Evolutionary conservation across 768 basidiomycete species (phyloP), one percentile per base, ranked within the genome.

Genomic region (Boletus subcaerulescens): DNA sequence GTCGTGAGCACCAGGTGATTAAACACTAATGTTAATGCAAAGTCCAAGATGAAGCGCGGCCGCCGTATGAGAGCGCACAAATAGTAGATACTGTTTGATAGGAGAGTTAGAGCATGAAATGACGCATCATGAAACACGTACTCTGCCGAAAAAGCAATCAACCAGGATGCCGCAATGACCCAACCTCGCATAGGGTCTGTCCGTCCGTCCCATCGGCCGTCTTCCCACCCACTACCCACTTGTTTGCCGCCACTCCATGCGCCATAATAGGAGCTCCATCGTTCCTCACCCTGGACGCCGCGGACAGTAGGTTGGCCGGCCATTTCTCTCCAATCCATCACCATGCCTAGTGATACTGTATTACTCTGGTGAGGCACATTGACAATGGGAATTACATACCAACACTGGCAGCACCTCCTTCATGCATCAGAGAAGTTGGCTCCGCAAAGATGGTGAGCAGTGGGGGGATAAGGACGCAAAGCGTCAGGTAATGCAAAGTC

Each of bases 301-400:
- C 80, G 81, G 20, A 89, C 83, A 0, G 93, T 94, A 4, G 90
- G 84, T 48, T 82, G 74, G 5, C 93, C 90, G 1, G 94, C 89
- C 84, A 99, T 87, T 71, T 98, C 91, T 44, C 93, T 80, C 97
- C 97, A 99, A 73, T 98, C 95, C 86, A 99, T 93, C 36, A 98
- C 76, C 87, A 93, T 91, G 4, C 87, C 89, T 87, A 57, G 52
- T 49, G 44, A 50, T 31, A 44, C 56, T 48, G 51, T 47, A 18
- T 54, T 18, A 48, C 44, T 18, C 36, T 50, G 38, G 18, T 41
- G 26, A 38, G n/a, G 32, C 32, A 35, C 15, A 29, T 31, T 26
- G 38, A 22, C 8, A 15, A 46, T 18, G 13, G 14, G 38, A 33
- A 59, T 48, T 54, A 70, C 85, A 56, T 65, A 88, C 89, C 89